Evolutionary conservation across 306 rosid genomes (phyloP), one percentile per base, ranked within the genome.

Genomic region (Gillenia trifoliata): DNA sequence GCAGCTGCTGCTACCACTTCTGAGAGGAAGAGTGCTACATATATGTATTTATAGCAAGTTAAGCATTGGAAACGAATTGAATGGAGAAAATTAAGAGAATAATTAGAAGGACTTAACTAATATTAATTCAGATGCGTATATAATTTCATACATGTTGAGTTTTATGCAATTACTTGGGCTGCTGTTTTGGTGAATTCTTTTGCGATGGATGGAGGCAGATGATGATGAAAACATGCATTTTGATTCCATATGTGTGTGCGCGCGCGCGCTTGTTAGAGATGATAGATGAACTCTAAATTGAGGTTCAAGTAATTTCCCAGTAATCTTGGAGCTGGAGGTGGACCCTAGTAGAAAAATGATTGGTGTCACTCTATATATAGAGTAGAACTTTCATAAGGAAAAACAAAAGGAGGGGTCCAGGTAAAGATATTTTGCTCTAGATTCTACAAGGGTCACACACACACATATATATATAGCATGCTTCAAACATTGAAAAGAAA

Each of bases 241-340:
- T 23, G 90, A 79, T 30, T 81, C 81, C 91, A 88, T 88, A 6
- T 16, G 56, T 6, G 10, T 49, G 56, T 19, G n/a, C n/a, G n/a
- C n/a, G n/a, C n/a, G 56, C 5, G 50, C 10, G 50, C 4, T 13
- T 49, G 10, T 6, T 2, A n/a, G 54, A 63, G 28, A 45, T 31
- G 34, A 25, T 19, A 17, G 56, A 23, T 63, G 60, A 17, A 25
- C 26, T 36, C 3, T 13, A 47, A 54, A 31, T 29, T 70, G 3
- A 62, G 49, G 55, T 54, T 50, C 9, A 16, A 70, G 43, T 11
- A 2, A 38, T 74, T 36, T 64, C 80, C 81, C 88, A 78, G 72
- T 47, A 71, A 68, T 80, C 80, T 82, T n/a, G n/a, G n/a, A n/a
- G n/a, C n/a, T 85, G 94, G 84, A 78, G 72, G 72, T 60, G 83